These are phyloP conservation scores for Corymbia maculata DNA, from an alignment of 345 rosid species.

Conservation along the genomic window DNA sequence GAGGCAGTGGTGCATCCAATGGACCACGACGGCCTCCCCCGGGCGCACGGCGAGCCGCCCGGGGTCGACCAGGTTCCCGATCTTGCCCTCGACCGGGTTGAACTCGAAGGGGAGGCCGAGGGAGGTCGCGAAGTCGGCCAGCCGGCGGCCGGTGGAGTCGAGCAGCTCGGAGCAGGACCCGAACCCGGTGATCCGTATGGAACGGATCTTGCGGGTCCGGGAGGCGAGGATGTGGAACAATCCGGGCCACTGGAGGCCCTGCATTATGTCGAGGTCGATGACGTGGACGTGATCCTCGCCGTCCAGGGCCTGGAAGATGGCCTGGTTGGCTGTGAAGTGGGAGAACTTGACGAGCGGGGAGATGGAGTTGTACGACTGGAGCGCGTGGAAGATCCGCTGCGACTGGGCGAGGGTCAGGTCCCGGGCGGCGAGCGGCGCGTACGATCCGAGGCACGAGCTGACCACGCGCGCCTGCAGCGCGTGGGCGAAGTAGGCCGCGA, in stretches of 20 bases:
- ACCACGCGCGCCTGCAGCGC: slow-evolving; percentile 85
- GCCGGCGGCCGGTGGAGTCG: slow-evolving; percentile 73
- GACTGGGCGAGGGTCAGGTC: slow-evolving; percentile 43
- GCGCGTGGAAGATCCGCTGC: slow-evolving; percentile 64
- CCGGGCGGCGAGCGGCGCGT: slow-evolving; percentile 35
- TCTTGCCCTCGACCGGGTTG: slow-evolving; percentile 69
- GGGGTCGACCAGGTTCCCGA: slow-evolving; percentile 45
- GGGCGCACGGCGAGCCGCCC: slow-evolving; percentile 49
- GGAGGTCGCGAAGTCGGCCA: slow-evolving; percentile 75
- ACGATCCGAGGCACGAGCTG: slow-evolving; percentile 51
- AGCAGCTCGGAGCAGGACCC: slow-evolving; percentile 76
- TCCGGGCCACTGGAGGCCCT: slow-evolving; percentile 99
- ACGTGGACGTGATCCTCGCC: slow-evolving; percentile 82
- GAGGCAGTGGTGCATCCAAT: slow-evolving; percentile 95
- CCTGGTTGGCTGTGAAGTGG: slow-evolving; percentile 96
- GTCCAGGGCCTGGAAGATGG: slow-evolving; percentile 74
- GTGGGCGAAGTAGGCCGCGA: slow-evolving; percentile 79
- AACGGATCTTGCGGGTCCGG: slow-evolving; percentile 61
- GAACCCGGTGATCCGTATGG: slow-evolving; percentile 79
- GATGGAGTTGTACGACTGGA: slow-evolving; percentile 77
- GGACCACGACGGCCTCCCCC: slow-evolving; percentile 73
- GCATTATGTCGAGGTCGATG: slow-evolving; percentile 94
- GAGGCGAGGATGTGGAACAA: slow-evolving; percentile 93
- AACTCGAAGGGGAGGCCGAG: slow-evolving; percentile 79
- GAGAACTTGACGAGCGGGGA: slow-evolving; percentile 77